Evolutionary conservation across 2,329 filamentous ascomycete species (phyloP), one percentile per base, ranked within the genome.

Genomic region (Aspergillus calidoustus): DNA sequence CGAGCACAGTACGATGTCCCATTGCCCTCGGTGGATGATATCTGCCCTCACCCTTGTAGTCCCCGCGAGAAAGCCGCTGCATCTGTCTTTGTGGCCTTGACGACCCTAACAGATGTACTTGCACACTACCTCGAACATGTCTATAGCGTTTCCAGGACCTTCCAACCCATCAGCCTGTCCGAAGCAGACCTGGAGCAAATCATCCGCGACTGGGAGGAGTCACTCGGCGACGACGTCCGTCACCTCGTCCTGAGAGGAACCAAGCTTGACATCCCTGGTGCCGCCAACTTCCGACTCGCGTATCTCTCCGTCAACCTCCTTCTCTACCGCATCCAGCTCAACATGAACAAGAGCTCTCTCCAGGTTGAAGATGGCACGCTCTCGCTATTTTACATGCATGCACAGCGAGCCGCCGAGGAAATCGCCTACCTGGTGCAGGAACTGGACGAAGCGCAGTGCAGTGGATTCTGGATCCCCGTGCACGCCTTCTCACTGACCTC

Each of bases 401-500:
- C 80, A 0, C 76, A 81, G 1, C 70, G 78, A 11, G 79, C 80
- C 0, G 79, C 81, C 0, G 82, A 85, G 60, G 81, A 84, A 1
- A 83, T 85, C 17, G 76, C 84, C 0, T 71, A 80, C 4, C 67
- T 85, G 2, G 74, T 81, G 0, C 81, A 82, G 49, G 82, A 84
- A 50, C 68, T 86, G 0, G 71, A 76, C 4, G 73, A 76, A 4
- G 57, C 72, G 1, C 80, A 84, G 17, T 71, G 84, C 0, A 72
- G 74, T 3, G 83, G 81, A 52, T 85, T 84, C 60, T 86, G 83
- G 82, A 72, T 84, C 2, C 77, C 83, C 0, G 74, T 81, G 3
- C 76, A 77, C 43, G 78, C 82, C 0, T 85, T 83, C 58, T 74
- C 79, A 0, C 78, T 84, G n/a, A 78, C 82, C 0, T 80, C 81